These are phyloP conservation scores for Neofusicoccum cordaticola DNA, from an alignment of 2,329 filamentous ascomycete genomes.

Conservation along the genomic window DNA sequence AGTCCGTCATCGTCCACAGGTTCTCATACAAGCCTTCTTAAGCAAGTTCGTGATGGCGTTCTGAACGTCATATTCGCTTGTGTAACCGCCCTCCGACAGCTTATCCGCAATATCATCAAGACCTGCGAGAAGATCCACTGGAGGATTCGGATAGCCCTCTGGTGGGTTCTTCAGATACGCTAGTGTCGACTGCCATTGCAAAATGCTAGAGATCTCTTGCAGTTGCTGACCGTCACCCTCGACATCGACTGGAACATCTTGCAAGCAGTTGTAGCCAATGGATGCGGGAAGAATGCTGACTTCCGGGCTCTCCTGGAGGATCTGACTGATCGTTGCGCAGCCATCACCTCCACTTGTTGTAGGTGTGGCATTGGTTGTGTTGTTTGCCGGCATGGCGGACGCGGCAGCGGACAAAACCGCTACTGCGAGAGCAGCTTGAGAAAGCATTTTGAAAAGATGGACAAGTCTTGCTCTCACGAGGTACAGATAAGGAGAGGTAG, in stretches of 20 bases:
- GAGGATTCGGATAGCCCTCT: conserved; percentile 34
- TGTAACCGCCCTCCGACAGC: conserved; percentile 30
- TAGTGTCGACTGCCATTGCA: conserved; percentile 40
- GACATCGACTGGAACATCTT: conserved; percentile 37
- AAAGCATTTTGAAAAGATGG: background rate
- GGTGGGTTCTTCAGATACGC: conserved; percentile 40
- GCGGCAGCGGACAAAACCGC: background rate
- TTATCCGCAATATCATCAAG: conserved; percentile 34
- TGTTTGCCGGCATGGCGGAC: background rate
- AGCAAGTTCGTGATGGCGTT: conserved; percentile 15
- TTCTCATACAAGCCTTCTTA: conserved; percentile 3
- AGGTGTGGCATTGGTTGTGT: background rate
- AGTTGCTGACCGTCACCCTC: conserved; percentile 32
- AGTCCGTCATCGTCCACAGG: background rate
- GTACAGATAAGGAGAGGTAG: too few species aligned
- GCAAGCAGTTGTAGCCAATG: conserved; percentile 32
- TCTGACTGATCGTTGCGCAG: background rate
- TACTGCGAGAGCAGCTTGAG: background rate
- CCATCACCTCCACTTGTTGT: background rate
- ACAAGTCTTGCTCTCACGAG: too few species aligned
- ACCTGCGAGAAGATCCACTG: conserved; percentile 38
- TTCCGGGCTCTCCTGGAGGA: background rate
- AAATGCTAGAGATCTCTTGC: conserved; percentile 33
- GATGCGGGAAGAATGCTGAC: conserved; percentile 32
- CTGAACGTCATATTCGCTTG: conserved; percentile 43